phyloP scores from a whole-genome alignment of 2,329 filamentous ascomycete species.

The Mycogone perniciosa region DNA sequence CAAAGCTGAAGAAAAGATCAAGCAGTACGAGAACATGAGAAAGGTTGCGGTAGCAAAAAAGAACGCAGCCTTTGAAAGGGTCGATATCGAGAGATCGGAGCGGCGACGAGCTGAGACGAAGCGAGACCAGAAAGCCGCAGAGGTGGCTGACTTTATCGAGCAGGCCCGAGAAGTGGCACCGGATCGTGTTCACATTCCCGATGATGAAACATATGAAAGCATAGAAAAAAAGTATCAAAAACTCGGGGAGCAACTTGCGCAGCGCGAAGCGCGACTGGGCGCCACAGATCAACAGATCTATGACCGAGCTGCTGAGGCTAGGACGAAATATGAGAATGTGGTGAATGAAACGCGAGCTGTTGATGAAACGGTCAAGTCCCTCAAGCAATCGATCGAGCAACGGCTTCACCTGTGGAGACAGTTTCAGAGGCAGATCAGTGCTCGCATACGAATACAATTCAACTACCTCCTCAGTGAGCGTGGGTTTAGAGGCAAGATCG shows the following conservation, averaged over 20 bases:
- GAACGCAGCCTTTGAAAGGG: slow-evolving; percentile 50
- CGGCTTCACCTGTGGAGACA: slow-evolving; percentile 70
- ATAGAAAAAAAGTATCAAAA: slow-evolving; percentile 49
- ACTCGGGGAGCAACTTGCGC: slow-evolving; percentile 52
- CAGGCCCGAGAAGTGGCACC: slow-evolving; percentile 49
- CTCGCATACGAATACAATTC: slow-evolving; percentile 80
- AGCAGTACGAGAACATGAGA: slow-evolving; percentile 42
- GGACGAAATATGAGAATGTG: slow-evolving; percentile 37
- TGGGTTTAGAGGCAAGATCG: slow-evolving; percentile 75
- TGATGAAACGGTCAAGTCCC: slow-evolving; percentile 34
- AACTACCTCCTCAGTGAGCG: slow-evolving; percentile 83
- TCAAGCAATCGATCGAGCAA: slow-evolving; percentile 57
- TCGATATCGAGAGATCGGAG: slow-evolving; percentile 43
- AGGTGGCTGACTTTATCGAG: slow-evolving; percentile 47
- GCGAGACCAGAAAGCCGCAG: slow-evolving; percentile 38
- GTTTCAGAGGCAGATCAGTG: slow-evolving; percentile 80
- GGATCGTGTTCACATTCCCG: slow-evolving; percentile 54
- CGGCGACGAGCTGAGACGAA: slow-evolving; percentile 41
- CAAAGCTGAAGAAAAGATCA: slow-evolving; percentile 51
- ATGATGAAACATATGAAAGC: slow-evolving; percentile 55
- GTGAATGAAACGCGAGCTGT: slow-evolving; percentile 35
- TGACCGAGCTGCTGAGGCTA: slow-evolving; percentile 37
- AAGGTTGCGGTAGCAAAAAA: slow-evolving; percentile 52
- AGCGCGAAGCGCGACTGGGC: slow-evolving; percentile 52
- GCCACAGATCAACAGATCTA: slow-evolving; percentile 60